phyloP scores from a whole-genome alignment of 257 asterid genomes.

The Rhazya stricta region DNA sequence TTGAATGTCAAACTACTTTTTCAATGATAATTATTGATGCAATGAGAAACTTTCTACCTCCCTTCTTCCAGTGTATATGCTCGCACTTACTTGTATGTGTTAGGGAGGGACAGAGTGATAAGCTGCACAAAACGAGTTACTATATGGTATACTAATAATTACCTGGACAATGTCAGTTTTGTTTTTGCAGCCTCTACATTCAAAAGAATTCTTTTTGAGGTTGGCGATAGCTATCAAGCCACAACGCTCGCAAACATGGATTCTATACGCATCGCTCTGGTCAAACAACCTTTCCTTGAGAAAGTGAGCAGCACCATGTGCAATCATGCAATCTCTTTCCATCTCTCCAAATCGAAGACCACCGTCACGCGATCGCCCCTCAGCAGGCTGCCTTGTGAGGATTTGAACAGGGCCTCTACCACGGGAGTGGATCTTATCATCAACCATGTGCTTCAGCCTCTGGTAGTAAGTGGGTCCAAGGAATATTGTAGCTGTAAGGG shows the following conservation, averaged over 20 bases:
- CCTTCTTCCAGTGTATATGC: not conserved
- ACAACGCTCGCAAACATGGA: constrained; percentile 87
- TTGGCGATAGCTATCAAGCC: constrained; percentile 93
- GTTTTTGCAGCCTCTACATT: constrained; percentile 96
- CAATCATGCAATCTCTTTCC: constrained; percentile 99
- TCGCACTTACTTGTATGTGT: not conserved
- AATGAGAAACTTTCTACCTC: not conserved
- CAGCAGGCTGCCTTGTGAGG: constrained; percentile 96
- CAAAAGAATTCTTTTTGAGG: constrained; percentile 81
- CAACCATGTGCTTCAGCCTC: constrained; percentile 97
- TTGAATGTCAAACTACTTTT: not conserved
- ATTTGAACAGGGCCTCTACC: constrained; percentile 99
- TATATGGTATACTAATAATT: constrained; percentile 2
- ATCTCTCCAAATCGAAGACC: constrained; percentile 97
- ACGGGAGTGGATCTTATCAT: constrained; percentile 90
- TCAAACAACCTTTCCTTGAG: constrained; percentile 87
- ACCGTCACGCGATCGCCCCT: constrained; percentile 96
- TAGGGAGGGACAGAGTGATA: not conserved
- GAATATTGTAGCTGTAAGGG: constrained; percentile 74
- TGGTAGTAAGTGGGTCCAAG: constrained; percentile 96
- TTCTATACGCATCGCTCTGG: constrained; percentile 93
- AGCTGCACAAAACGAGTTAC: not conserved
- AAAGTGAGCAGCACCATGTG: constrained; percentile 96
- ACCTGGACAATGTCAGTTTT: constrained; percentile 96
- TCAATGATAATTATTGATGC: not conserved